Conservation (phyloP, 2,329 filamentous ascomycete species). For the Dothidotthia symphoricarpi region DNA sequence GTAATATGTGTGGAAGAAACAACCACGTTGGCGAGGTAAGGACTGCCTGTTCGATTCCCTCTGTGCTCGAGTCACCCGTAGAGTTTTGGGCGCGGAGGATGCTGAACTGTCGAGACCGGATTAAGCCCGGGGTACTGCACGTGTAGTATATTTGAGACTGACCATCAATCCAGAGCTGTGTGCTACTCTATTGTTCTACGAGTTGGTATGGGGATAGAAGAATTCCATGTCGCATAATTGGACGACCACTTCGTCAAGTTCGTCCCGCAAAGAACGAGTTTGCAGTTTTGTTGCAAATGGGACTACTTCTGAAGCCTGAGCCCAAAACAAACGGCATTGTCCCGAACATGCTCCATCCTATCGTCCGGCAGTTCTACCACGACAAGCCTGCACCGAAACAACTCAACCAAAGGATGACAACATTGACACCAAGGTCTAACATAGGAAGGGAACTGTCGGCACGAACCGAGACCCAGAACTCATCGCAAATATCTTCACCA, state of each 20-base stretch:
- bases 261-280: neutral
- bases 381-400: neutral
- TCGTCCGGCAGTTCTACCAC: neutral
- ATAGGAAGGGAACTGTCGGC: no score
- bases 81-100: no score
- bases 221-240: neutral
- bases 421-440: no score
- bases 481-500: no score
- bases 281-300: neutral
- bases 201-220: neutral
- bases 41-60: no score
- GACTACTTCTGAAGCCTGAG: no score
- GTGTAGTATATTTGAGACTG: no score
- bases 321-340: neutral
- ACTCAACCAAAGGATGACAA: neutral
- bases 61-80: neutral
- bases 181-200: neutral
- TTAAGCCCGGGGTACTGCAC: no score
- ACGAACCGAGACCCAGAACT: no score
- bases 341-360: neutral
- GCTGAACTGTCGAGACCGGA: no score
- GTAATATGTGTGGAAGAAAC: neutral
- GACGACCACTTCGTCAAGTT: neutral
- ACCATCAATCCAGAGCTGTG: neutral
- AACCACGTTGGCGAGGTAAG: neutral